Base-by-base conservation (phyloP, 768 basidiomycete species). In the Leccinum longicurvipes region DNA sequence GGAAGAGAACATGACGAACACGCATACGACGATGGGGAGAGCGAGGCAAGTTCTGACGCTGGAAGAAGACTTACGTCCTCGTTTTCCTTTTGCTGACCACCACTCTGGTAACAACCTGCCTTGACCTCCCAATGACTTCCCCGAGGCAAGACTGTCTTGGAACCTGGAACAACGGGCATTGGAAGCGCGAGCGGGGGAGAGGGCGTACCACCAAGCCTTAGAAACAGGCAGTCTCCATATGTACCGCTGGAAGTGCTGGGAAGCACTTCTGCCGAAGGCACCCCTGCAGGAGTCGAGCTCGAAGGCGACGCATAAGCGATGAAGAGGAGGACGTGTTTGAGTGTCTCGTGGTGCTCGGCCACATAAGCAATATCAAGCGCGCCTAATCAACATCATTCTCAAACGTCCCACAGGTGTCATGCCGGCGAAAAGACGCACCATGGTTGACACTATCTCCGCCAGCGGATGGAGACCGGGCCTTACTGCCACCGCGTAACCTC, bases 331-430 rank as follows among this genome's bases (percentile, higher is more conserved):
- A 96, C 79, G 48, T 87, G 87, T 23, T 85, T 84, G 4, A 98
- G 81, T 54, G 85, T 91, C 67, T 94, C 91, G 66, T 95, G 93
- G 64, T 91, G 82, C 71, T 97, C 95, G 1, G 83, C 82, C 25
- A 87, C 73, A 58, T 80, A 86, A 15, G 76, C 69, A 9, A 86
- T 69, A 47, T 75, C 70, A 8, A 81, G 65, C 0, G 70, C 70
- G 39, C 68, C 67, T 69, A 29, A 15, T 21, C 46, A 24, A 28
- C 23, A 50, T 11, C 17, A 5, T 42, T 24, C 2, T 53, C 12
- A 65, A 54, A n/a, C 48, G 28, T 31, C 36, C 1, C 12, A 64
- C 21, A 9, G 21, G 10, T 23, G 4, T 21, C 24, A 17, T 2
- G 4, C 17, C 7, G 7, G 23, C 5, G 24, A 44, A 24, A 55